A percentile compares a stretch with the other conserved stretches of the same genome.
Conservation (phyloP, 2,329 filamentous ascomycete genomes). For the Ceratocystis papillata region DNA sequence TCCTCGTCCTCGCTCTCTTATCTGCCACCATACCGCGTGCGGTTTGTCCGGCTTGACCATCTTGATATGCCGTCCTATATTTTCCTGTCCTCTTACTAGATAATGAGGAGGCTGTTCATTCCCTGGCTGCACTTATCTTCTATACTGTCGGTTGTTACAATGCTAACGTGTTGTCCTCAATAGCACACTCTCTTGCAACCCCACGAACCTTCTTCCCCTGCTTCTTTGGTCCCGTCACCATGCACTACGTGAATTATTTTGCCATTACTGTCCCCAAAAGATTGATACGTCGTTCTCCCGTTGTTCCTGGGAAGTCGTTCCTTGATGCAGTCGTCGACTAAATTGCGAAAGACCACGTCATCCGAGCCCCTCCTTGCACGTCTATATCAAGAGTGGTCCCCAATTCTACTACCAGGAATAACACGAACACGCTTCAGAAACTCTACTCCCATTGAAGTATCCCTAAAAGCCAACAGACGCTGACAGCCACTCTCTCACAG, state of each 20-base stretch:
- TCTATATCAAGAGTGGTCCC: neutral
- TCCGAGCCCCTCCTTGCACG: constrained; percentile 18
- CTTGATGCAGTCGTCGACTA: neutral
- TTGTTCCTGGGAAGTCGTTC: neutral
- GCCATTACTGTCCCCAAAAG: neutral
- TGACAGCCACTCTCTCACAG: constrained; percentile 14
- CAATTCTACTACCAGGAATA: neutral
- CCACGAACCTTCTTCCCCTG: neutral
- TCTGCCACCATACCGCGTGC: neutral
- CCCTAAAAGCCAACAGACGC: neutral
- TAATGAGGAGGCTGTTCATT: neutral
- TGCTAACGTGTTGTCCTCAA: neutral
- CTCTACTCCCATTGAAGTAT: neutral
- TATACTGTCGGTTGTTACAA: neutral
- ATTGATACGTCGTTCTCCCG: neutral
- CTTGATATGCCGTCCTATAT: neutral
- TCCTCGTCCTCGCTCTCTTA: neutral
- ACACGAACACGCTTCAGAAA: neutral
- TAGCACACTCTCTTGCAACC: neutral
- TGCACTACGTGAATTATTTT: neutral
- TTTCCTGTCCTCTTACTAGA: neutral
- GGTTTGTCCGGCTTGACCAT: neutral
- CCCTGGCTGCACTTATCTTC: neutral
- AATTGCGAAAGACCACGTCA: constrained; percentile 15
- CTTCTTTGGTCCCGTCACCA: neutral